Conservation (phyloP, 441 rosid species). For the Melastoma candidum region DNA sequence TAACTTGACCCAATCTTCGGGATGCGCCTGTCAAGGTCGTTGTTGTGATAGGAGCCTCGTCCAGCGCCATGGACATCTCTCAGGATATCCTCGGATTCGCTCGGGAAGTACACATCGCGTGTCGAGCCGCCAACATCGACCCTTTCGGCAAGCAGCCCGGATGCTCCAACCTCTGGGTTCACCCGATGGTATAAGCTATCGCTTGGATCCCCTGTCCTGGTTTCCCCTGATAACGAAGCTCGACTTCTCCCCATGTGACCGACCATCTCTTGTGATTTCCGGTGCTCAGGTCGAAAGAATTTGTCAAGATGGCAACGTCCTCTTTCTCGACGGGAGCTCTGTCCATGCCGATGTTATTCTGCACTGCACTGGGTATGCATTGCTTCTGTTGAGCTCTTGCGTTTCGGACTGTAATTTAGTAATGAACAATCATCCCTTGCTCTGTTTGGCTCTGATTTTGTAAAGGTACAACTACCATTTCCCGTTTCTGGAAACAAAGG, state of each 20-base stretch:
- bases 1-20: too few relatives aligned
- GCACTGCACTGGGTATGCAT: conserved; percentile 5
- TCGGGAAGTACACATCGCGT: conserved; percentile 72
- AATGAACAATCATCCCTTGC: too few relatives aligned
- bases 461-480: conserved; percentile 29
- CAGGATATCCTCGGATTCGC: conserved; percentile 57
- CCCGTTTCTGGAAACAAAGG: conserved; percentile 60
- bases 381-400: not conserved
- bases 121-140: conserved; percentile 38
- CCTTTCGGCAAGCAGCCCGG: conserved; percentile 34
- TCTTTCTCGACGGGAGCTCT: conserved; percentile 9
- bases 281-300: conserved; percentile 42
- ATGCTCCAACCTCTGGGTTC: conserved; percentile 50
- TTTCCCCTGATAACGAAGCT: not conserved
- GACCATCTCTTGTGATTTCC: not conserved
- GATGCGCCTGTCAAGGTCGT: conserved; percentile 31
- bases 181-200: conserved; percentile 51
- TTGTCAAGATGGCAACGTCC: conserved; percentile 33
- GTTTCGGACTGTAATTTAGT: too few relatives aligned
- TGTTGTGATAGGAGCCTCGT: conserved; percentile 58
- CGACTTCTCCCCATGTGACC: not conserved
- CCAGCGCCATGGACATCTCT: conserved; percentile 65
- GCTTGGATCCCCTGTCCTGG: not conserved
- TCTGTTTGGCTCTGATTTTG: too few relatives aligned
- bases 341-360: conserved; percentile 5